Conservation (phyloP, 108 stramenopile species). For the Seminavis robusta region DNA sequence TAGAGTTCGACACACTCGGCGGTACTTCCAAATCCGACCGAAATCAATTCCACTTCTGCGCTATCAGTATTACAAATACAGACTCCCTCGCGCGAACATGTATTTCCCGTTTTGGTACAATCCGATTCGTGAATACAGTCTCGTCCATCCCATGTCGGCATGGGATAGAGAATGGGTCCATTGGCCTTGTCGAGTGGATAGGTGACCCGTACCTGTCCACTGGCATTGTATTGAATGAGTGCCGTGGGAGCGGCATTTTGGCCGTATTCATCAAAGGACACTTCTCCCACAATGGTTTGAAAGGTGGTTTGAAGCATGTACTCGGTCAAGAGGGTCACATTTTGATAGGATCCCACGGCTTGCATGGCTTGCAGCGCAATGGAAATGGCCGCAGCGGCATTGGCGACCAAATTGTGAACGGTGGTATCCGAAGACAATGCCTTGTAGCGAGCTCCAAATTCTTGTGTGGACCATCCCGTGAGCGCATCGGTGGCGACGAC, state of each 20-base stretch:
- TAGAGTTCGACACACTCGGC: too few species aligned
- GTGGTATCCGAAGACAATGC: neutral
- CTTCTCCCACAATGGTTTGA: conserved; percentile 12
- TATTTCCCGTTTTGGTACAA: too few species aligned
- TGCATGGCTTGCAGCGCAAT: conserved; percentile 12
- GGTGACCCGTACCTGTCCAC: too few species aligned
- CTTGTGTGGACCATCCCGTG: conserved; percentile 13
- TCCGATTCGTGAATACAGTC: conserved; percentile 15
- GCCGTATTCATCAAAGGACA: conserved; percentile 19
- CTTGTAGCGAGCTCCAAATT: conserved; percentile 15
- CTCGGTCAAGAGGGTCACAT: neutral
- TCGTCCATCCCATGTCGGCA: conserved; percentile 26
- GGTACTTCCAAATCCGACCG: too few species aligned
- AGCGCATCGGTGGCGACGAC: conserved; percentile 8
- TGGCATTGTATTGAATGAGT: conserved; percentile 13
- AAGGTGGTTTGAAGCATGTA: neutral
- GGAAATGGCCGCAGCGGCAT: conserved; percentile 4
- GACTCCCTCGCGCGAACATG: too few species aligned
- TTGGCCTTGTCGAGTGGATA: too few species aligned
- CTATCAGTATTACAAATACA: too few species aligned
- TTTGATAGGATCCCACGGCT: neutral
- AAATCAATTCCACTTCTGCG: too few species aligned
- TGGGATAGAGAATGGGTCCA: conserved; percentile 25
- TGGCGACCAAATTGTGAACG: conserved; percentile 24
- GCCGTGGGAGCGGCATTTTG: conserved; percentile 7